Conservation (phyloP, 2,329 filamentous ascomycete species). For the Colletotrichum paranaense region DNA sequence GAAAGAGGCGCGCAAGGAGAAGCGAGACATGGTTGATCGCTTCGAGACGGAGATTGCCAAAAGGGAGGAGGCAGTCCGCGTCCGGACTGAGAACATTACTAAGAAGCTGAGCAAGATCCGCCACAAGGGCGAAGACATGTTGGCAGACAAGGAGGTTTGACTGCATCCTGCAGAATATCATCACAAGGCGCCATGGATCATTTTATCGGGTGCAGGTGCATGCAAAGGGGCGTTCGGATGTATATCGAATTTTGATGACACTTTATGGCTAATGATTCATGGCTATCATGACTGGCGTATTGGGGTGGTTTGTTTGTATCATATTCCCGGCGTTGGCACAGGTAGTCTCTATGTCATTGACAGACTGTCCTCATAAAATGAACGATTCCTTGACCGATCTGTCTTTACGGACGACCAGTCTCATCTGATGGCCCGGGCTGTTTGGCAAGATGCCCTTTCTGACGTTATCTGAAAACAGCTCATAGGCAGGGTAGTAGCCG, state of each 20-base stretch:
- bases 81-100: slow-evolving; percentile 64
- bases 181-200: not conserved
- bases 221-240: not conserved
- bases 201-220: not conserved
- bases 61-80: slow-evolving; percentile 65
- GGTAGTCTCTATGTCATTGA: not conserved
- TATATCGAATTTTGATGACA: slow-evolving; percentile 28
- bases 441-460: slow-evolving; percentile 66
- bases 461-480: slow-evolving; percentile 72
- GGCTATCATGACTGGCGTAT: slow-evolving; percentile 10
- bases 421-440: slow-evolving; percentile 66
- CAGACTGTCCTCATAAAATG: slow-evolving; percentile 51
- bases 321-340: not conserved
- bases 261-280: slow-evolving; percentile 31
- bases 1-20: slow-evolving; percentile 59
- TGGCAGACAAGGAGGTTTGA: slow-evolving; percentile 55
- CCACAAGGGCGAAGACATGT: slow-evolving; percentile 67
- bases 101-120: slow-evolving; percentile 65
- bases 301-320: not conserved
- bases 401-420: slow-evolving; percentile 70
- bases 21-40: slow-evolving; percentile 59
- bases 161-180: not conserved
- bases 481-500: slow-evolving; percentile 77
- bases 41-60: slow-evolving; percentile 68
- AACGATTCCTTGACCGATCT: slow-evolving; percentile 68